phyloP scores from a whole-genome alignment of 2,329 filamentous ascomycete genomes.

The Nothophaeocryptopus gaeumannii region DNA sequence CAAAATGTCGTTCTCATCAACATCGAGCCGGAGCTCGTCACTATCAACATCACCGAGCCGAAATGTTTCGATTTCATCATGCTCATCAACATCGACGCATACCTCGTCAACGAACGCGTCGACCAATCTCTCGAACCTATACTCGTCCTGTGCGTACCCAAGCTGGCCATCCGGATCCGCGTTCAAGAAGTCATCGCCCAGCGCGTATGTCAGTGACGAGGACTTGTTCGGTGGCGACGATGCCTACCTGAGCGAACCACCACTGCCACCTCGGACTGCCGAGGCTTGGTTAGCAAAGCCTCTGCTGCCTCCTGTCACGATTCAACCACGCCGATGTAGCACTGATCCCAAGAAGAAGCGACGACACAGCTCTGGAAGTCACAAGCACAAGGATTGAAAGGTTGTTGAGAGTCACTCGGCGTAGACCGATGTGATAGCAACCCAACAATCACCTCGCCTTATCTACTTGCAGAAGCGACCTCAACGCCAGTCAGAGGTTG shows the following conservation, averaged over 20 bases:
- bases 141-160: slow-evolving; percentile 21
- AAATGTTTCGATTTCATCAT: slow-evolving; percentile 19
- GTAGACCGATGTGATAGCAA: background rate
- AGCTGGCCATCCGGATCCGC: slow-evolving; percentile 20
- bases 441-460: background rate
- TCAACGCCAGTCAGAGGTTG: no score
- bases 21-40: slow-evolving; percentile 12
- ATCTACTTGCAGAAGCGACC: no score
- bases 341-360: slow-evolving; percentile 24
- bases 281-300: slow-evolving; percentile 34
- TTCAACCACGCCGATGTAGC: slow-evolving; percentile 19
- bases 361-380: slow-evolving; percentile 11
- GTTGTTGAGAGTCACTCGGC: background rate
- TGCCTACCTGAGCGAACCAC: slow-evolving; percentile 34
- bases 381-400: slow-evolving; percentile 23
- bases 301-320: slow-evolving; percentile 30
- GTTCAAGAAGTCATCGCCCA: slow-evolving; percentile 25
- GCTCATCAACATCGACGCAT: slow-evolving; percentile 14
- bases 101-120: slow-evolving; percentile 8
- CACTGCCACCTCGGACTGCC: slow-evolving; percentile 34
- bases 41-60: slow-evolving; percentile 14
- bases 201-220: slow-evolving; percentile 38
- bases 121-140: slow-evolving; percentile 18
- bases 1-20: slow-evolving; percentile 14
- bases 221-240: slow-evolving; percentile 38